Evolutionary conservation across 352 stramenopile genomes (phyloP).

Genomic region (Phytopythium cucurbitacearum): DNA sequence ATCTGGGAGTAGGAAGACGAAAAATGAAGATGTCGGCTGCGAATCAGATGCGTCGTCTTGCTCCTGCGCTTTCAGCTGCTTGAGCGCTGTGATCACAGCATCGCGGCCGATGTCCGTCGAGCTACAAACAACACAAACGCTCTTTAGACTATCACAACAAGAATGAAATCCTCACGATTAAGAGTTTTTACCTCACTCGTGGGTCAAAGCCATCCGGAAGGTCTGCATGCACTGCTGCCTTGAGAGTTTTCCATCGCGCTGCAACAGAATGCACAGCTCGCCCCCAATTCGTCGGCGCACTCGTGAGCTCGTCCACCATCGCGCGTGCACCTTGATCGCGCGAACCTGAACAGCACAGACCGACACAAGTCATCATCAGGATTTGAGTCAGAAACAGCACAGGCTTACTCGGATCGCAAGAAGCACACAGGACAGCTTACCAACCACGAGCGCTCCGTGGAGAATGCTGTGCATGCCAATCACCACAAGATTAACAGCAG

Average conservation of each 20-base stretch:
- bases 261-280: conserved; percentile 21
- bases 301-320: conserved; percentile 28
- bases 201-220: conserved; percentile 38
- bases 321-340: conserved; percentile 23
- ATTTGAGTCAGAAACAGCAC: not conserved
- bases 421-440: not conserved
- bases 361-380: not conserved
- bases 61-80: not conserved
- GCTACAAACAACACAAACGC: not conserved
- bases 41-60: not conserved
- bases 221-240: conserved; percentile 33
- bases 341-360: conserved; percentile 16
- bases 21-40: not conserved
- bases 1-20: conserved; percentile 58
- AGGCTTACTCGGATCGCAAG: not conserved
- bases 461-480: conserved; percentile 6
- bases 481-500: not conserved
- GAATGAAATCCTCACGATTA: no score
- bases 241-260: conserved; percentile 34
- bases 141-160: no score
- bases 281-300: conserved; percentile 17
- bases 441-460: conserved; percentile 8
- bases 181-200: conserved; percentile 11
- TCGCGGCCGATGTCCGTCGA: conserved; percentile 1
- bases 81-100: conserved; percentile 9